Evolutionary conservation across 1,139 yeast genomes (phyloP), one percentile per base, ranked within the genome.

Genomic region (Protomyces inundatus): DNA sequence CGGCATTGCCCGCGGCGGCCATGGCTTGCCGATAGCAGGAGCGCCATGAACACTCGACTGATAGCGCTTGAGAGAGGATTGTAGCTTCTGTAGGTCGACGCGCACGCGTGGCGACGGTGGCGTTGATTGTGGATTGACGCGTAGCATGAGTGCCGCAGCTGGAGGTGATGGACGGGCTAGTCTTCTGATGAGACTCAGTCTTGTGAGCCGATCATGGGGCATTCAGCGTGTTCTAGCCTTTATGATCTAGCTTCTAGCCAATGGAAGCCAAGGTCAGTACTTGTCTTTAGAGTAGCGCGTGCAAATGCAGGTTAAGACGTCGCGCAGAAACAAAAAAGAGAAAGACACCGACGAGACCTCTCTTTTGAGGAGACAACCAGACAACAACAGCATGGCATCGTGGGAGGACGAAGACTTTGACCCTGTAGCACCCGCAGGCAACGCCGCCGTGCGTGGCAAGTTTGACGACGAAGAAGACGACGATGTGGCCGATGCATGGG

Each of bases 381-480:
- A 36, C 39, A 36, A 7, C 9, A 9, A 36, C 2, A 36, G n/a
- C 51, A 60, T 60, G 64, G 57, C 58, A 9, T 53, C 57, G 32
- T 60, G 64, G 64, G 64, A 60, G 14, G 58, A 60, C 33, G 64
- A 60, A 32, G 64, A 60, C 34, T 42, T 16, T 39, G 64, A 45
- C 30, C 51, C 53, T 16, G 39, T 16, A 30, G 54, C 48, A 12
- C 12, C 46, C 7, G 45, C 39, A n/a, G 46, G 53, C 10, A 39
- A 34, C 12, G 54, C 54, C 3, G 82, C 82, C 51, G 81, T 81
- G 65, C 80, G 84, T 67, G 86, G 85, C 61, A 84, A 90, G 73
- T 93, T 95, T 85, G 97, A 90, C 70, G 96, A 88, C 72, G 95
- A 85, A 68, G 88, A 83, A 55, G 90, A 88, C 66, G 88, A 84